These are phyloP conservation scores for Kwoniella sp. DNA, from an alignment of 768 basidiomycete genomes.

Conservation along the genomic window DNA sequence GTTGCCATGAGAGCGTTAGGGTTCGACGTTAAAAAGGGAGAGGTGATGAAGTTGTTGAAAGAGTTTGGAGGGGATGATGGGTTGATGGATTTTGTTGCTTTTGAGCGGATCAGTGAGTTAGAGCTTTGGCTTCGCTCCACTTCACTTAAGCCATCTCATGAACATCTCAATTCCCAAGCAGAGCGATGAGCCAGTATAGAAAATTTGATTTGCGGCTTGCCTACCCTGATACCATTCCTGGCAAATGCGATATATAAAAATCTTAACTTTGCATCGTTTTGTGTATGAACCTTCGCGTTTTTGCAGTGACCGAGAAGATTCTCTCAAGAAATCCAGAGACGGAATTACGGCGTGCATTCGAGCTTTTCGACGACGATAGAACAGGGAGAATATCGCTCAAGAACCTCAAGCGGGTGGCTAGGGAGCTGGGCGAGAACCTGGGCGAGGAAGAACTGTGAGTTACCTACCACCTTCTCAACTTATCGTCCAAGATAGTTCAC, in stretches of 20 bases:
- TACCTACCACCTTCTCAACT: too few species aligned
- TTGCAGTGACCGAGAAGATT: constrained; percentile 87
- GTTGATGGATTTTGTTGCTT: constrained; percentile 90
- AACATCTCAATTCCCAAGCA: too few species aligned
- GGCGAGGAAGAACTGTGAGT: constrained; percentile 96
- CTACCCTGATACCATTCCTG: too few species aligned
- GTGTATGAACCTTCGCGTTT: background rate
- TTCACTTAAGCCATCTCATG: too few species aligned
- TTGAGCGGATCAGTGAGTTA: constrained; percentile 83
- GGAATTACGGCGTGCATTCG: constrained; percentile 92
- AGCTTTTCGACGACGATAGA: constrained; percentile 92
- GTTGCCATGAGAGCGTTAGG: constrained; percentile 98
- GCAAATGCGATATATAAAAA: too few species aligned
- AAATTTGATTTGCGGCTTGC: too few species aligned
- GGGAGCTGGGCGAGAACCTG: constrained; percentile 91
- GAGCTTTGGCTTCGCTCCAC: too few species aligned
- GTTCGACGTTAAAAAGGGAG: constrained; percentile 97
- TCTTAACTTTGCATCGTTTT: background rate
- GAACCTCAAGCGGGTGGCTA: constrained; percentile 89
- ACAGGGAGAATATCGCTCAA: constrained; percentile 91
- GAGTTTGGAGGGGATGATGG: constrained; percentile 69
- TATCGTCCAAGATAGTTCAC: too few species aligned
- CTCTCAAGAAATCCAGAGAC: constrained; percentile 93
- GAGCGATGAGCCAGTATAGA: too few species aligned
- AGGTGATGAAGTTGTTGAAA: constrained; percentile 88